Evolutionary conservation across 164 flowering plant genomes (phyloP).

Genomic region (Magnolia changhungtana): DNA sequence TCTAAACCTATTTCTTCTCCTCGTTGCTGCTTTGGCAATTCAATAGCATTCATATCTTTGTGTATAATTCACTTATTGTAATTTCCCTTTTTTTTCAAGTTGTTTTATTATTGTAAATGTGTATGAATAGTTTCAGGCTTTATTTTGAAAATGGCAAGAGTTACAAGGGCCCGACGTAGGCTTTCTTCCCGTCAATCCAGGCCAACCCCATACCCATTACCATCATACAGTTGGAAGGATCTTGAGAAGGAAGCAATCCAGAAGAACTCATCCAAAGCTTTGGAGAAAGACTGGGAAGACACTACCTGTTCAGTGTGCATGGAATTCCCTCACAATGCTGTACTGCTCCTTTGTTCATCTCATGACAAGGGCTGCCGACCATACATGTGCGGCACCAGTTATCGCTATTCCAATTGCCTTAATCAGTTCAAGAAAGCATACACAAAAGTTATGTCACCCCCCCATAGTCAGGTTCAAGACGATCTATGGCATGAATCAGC

Average conservation of each 20-base stretch:
- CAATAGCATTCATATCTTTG: too few species aligned
- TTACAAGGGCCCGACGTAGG: constrained; percentile 53
- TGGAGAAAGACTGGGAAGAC: constrained; percentile 62
- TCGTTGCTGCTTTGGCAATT: too few species aligned
- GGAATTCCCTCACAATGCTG: constrained; percentile 75
- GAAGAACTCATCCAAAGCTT: constrained; percentile 23
- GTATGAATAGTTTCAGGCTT: not conserved
- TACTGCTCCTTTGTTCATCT: constrained; percentile 71
- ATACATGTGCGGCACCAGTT: constrained; percentile 72
- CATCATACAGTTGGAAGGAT: constrained; percentile 20
- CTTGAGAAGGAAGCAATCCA: constrained; percentile 19
- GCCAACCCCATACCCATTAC: constrained; percentile 48
- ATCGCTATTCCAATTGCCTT: constrained; percentile 61
- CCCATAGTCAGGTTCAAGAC: constrained; percentile 4
- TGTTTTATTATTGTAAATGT: not conserved
- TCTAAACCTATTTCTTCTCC: too few species aligned
- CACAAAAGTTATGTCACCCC: constrained; percentile 26
- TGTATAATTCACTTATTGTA: too few species aligned
- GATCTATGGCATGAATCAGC: constrained; percentile 5
- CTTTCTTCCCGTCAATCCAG: constrained; percentile 49
- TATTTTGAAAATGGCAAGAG: constrained; percentile 56
- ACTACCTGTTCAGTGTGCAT: constrained; percentile 68
- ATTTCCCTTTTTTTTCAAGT: not conserved
- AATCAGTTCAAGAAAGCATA: constrained; percentile 49
- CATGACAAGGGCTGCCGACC: constrained; percentile 77